phyloP scores from a whole-genome alignment of 1,139 yeast genomes.

The Chernovozyma aurita region DNA sequence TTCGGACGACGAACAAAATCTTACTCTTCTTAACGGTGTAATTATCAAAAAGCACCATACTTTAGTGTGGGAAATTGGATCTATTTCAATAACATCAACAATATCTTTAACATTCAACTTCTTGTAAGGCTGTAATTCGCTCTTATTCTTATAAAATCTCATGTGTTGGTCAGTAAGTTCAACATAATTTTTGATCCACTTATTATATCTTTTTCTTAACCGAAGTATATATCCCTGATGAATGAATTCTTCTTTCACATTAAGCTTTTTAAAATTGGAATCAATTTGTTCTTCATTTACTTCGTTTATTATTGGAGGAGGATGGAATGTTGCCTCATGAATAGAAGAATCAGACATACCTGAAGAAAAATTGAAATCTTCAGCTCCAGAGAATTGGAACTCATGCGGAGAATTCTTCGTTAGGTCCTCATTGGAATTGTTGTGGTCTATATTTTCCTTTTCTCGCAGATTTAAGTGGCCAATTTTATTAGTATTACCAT shows the following conservation, averaged over 20 bases:
- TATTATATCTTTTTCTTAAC: slow-evolving; percentile 39
- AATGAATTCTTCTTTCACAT: slow-evolving; percentile 30
- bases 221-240: slow-evolving; percentile 40
- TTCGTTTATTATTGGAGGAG: slow-evolving; percentile 9
- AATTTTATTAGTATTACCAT: too few species aligned
- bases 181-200: slow-evolving; percentile 44
- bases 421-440: not conserved
- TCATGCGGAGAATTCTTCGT: slow-evolving; percentile 1
- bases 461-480: not conserved
- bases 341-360: slow-evolving; percentile 18
- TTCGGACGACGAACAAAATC: slow-evolving; percentile 43
- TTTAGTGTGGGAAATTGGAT: slow-evolving; percentile 41
- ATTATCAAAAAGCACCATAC: slow-evolving; percentile 46
- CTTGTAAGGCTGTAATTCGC: slow-evolving; percentile 21
- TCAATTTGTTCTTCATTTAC: slow-evolving; percentile 10
- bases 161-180: slow-evolving; percentile 39
- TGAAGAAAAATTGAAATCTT: slow-evolving; percentile 19
- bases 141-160: slow-evolving; percentile 34
- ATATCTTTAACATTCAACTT: slow-evolving; percentile 31
- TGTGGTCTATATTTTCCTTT: not conserved
- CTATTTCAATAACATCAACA: slow-evolving; percentile 52
- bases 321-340: slow-evolving; percentile 8
- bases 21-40: slow-evolving; percentile 40
- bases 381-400: slow-evolving; percentile 10
- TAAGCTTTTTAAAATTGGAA: not conserved